Base-by-base conservation (phyloP, 2,329 filamentous ascomycete species). In the Monosporascus sp. region DNA sequence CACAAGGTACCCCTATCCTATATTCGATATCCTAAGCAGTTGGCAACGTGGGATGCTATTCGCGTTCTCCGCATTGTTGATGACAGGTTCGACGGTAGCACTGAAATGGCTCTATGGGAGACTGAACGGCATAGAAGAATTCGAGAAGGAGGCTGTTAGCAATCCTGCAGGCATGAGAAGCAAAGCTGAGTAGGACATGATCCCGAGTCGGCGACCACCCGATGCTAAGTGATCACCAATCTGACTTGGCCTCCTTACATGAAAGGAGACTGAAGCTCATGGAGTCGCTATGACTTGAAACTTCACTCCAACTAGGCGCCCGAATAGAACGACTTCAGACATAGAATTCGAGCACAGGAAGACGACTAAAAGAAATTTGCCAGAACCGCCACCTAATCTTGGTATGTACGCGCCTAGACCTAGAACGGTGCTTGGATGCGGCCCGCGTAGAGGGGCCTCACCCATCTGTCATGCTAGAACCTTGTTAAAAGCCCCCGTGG, bases 1-100 rank as follows among this genome's bases (percentile, higher is more conserved):
- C 38, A 46, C 43, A 50, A 88, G 85, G 76, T 95, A 96, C 62
- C 91, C 91, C 0, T 96, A 97, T 69, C 91, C 92, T 1, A 79
- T 96, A 26, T 93, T 97, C 58, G 85, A 77, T 8, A 67, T 88
- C 45, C 73, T 95, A 43, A 78, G 76, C 49, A 87, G 84, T 0
- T 66, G 74, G 48, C 85, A 91, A 64, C 81, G 92, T 20, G 73
- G 85, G 8, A 71, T 81, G 0, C 74, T 96, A 9, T 96, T 95
- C 61, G 77, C 77, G 1, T 72, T 81, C 19, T 88, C 88, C 43
- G 91, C 89, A 1, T 64, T 79, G 1, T 70, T 89, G 17, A 92
- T 95, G 83, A 86, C 88, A 2, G 68, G 76, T 3, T 90, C 85
- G 59, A 92, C 89, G 0, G 73, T 82, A 22, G 71, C 77, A 9